Conservation (phyloP, 2,329 filamentous ascomycete genomes). For the Venturia nashicola region DNA sequence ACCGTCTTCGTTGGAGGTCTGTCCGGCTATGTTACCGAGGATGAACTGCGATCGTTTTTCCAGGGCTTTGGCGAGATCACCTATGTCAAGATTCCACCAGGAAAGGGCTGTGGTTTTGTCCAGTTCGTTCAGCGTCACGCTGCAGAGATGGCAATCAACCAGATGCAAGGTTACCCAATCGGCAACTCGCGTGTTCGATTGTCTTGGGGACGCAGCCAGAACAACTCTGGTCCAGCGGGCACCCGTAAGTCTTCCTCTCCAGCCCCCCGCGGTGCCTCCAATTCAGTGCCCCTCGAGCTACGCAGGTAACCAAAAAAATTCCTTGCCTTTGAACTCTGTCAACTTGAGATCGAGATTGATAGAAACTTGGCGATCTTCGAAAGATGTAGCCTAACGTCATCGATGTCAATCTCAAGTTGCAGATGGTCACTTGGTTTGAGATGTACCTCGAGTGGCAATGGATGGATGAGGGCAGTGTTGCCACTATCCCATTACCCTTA, state of each 20-base stretch:
- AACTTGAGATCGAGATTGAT: no score
- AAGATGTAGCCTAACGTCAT: no score
- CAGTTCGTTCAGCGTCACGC: constrained; percentile 98
- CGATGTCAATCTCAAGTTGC: no score
- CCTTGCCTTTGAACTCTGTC: no score
- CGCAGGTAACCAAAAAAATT: no score
- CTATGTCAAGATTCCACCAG: constrained; percentile 98
- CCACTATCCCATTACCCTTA: background rate
- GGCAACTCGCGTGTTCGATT: constrained; percentile 96
- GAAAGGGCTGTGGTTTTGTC: constrained; percentile 97
- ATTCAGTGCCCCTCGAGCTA: no score
- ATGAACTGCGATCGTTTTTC: constrained; percentile 99
- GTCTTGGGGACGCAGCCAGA: constrained; percentile 96
- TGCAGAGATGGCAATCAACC: constrained; percentile 99
- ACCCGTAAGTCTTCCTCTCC: constrained; percentile 39
- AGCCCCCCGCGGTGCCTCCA: constrained; percentile 21
- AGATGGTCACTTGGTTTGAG: no score
- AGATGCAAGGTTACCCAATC: constrained; percentile 99
- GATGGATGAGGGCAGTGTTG: no score
- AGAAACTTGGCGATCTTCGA: no score
- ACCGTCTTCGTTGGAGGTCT: constrained; percentile 97
- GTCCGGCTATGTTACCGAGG: constrained; percentile 95
- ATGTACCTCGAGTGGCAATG: no score
- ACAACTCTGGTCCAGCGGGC: constrained; percentile 93
- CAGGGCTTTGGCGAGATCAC: constrained; percentile 99